Evolutionary conservation across 768 basidiomycete genomes (phyloP).

Genomic region (Lentinula detonsa): DNA sequence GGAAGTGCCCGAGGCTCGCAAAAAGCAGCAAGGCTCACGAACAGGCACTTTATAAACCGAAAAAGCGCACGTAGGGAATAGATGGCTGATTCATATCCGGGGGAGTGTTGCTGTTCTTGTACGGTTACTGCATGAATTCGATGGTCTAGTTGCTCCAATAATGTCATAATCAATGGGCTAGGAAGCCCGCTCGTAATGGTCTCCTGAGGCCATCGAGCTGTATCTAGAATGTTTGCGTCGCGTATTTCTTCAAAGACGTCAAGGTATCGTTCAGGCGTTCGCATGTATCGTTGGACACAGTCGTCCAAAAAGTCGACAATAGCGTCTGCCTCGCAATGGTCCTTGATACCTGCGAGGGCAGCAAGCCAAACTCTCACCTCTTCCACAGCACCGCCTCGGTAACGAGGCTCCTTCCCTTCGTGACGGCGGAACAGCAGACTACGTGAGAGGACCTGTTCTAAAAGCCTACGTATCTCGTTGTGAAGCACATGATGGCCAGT

Average conservation of each 20-base stretch:
- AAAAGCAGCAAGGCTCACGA: slow-evolving; percentile 43
- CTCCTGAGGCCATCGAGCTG: neutral
- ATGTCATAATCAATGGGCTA: slow-evolving; percentile 75
- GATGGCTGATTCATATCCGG: neutral
- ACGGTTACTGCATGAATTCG: slow-evolving; percentile 27
- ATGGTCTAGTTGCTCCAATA: slow-evolving; percentile 72
- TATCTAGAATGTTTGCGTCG: neutral
- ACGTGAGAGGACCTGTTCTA: slow-evolving; percentile 58
- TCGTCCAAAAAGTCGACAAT: slow-evolving; percentile 77
- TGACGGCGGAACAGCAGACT: slow-evolving; percentile 82
- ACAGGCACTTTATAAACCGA: slow-evolving; percentile 58
- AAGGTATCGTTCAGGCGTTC: slow-evolving; percentile 81
- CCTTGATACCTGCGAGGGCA: neutral
- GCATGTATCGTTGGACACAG: slow-evolving; percentile 74
- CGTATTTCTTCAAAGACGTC: slow-evolving; percentile 52
- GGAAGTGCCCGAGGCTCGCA: slow-evolving; percentile 2
- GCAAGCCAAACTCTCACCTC: neutral
- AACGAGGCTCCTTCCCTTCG: neutral
- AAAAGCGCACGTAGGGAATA: slow-evolving; percentile 50
- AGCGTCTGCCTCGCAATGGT: slow-evolving; percentile 44
- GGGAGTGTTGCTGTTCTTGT: slow-evolving; percentile 38
- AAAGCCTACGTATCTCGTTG: slow-evolving; percentile 39
- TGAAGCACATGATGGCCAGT: slow-evolving; percentile 33
- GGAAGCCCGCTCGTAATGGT: slow-evolving; percentile 28
- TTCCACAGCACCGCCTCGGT: neutral